Evolutionary conservation across 2,329 filamentous ascomycete genomes (phyloP).

Genomic region (Aspergillus sergii): DNA sequence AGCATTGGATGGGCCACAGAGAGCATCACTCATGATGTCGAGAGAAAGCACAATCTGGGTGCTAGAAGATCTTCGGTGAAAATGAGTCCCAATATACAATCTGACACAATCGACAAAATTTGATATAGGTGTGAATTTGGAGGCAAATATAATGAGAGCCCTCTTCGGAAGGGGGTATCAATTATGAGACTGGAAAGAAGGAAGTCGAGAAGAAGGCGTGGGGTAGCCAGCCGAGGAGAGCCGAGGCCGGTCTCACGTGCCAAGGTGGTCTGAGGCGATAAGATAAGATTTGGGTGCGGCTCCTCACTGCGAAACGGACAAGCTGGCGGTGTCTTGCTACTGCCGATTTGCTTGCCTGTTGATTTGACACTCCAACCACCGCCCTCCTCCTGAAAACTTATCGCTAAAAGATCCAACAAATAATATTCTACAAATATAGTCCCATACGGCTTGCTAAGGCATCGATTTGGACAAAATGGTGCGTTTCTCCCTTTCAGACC

Average conservation of each 20-base stretch:
- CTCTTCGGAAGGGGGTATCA: background rate
- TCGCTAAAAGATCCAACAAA: background rate
- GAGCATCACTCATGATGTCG: constrained; percentile 63
- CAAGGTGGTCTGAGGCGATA: constrained; percentile 23
- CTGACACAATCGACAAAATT: background rate
- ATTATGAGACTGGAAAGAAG: constrained; percentile 3
- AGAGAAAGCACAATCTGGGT: constrained; percentile 4
- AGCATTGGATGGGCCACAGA: constrained; percentile 76
- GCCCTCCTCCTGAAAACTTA: background rate
- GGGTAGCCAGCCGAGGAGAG: constrained; percentile 5
- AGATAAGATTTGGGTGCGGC: constrained; percentile 30
- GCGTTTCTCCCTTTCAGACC: constrained; percentile 2
- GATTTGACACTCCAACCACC: constrained; percentile 11
- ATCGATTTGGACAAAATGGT: constrained; percentile 14
- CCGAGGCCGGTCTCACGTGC: constrained; percentile 29
- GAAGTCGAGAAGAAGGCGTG: constrained; percentile 3
- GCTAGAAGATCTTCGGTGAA: background rate
- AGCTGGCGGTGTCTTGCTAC: constrained; percentile 29
- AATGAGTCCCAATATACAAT: background rate
- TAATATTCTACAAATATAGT: background rate
- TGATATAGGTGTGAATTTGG: background rate
- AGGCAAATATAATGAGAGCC: background rate
- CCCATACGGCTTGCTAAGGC: background rate
- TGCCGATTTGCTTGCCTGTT: constrained; percentile 11
- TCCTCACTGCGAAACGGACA: constrained; percentile 26